Evolutionary conservation across 306 rosid species (phyloP).

Genomic region (Benincasa hispida): DNA sequence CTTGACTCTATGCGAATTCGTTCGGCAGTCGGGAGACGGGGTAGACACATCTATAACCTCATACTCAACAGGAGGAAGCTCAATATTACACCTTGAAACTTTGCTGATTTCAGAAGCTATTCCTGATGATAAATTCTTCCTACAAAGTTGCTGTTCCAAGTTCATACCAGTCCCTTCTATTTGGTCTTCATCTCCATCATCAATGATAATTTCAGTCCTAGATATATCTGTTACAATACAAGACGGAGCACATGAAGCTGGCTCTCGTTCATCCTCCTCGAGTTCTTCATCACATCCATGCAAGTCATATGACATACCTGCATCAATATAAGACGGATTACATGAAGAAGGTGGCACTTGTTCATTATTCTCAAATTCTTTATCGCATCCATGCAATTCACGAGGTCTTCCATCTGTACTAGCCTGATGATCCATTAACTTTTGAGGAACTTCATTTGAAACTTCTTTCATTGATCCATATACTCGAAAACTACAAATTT

Average conservation of each 20-base stretch:
- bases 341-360: slow-evolving; percentile 11
- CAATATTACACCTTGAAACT: background rate
- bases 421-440: slow-evolving; percentile 7
- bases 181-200: slow-evolving; percentile 5
- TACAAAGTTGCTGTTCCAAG: slow-evolving; percentile 18
- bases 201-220: slow-evolving; percentile 13
- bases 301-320: background rate
- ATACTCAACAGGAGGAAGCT: slow-evolving; percentile 27
- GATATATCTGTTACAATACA: background rate
- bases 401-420: background rate
- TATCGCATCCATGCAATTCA: slow-evolving; percentile 1
- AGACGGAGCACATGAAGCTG: slow-evolving; percentile 18
- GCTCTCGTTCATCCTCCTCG: slow-evolving; percentile 15
- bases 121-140: slow-evolving; percentile 6
- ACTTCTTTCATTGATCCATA: slow-evolving; percentile 14
- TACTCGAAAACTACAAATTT: slow-evolving; percentile 5
- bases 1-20: slow-evolving; percentile 27
- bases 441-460: slow-evolving; percentile 12
- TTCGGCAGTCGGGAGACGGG: slow-evolving; percentile 62
- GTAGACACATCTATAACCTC: slow-evolving; percentile 71
- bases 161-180: slow-evolving; percentile 2
- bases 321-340: background rate
- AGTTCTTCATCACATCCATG: slow-evolving; percentile 12
- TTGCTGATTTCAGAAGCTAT: slow-evolving; percentile 8
- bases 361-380: slow-evolving; percentile 22